Conservation (phyloP, 2,329 filamentous ascomycete species). For the Dactylellina haptotyla region DNA sequence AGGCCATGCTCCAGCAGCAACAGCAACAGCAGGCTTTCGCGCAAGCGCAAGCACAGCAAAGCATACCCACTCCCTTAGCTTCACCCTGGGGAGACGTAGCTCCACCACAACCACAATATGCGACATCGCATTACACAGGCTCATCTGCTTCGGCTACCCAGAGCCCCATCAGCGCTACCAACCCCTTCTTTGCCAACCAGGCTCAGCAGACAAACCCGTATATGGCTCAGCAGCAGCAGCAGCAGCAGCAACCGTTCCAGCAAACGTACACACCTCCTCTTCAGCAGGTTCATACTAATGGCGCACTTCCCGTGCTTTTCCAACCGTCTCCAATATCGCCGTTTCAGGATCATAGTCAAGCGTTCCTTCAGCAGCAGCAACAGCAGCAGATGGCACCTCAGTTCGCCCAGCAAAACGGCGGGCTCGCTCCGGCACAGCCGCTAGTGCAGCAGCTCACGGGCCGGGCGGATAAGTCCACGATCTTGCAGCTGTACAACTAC, state of each 20-base stretch:
- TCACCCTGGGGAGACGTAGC: slow-evolving; percentile 51
- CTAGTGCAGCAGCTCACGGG: slow-evolving; percentile 62
- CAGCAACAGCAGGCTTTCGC: slow-evolving; percentile 8
- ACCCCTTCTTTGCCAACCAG: slow-evolving; percentile 38
- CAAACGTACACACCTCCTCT: slow-evolving; percentile 37
- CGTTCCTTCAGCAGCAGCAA: slow-evolving; percentile 60
- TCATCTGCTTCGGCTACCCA: slow-evolving; percentile 40
- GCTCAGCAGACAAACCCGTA: slow-evolving; percentile 36
- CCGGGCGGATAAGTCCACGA: slow-evolving; percentile 75
- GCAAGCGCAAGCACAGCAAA: slow-evolving; percentile 32
- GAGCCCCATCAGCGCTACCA: slow-evolving; percentile 47
- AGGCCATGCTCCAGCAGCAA: slow-evolving; percentile 48
- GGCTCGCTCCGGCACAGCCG: slow-evolving; percentile 58
- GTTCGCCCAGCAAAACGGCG: slow-evolving; percentile 60
- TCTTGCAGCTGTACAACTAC: slow-evolving; percentile 78
- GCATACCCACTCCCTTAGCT: slow-evolving; percentile 30
- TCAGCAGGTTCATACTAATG: slow-evolving; percentile 56
- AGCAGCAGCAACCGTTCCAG: slow-evolving; percentile 57
- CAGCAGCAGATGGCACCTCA: slow-evolving; percentile 58
- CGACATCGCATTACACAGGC: slow-evolving; percentile 45
- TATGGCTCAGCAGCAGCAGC: slow-evolving; percentile 52
- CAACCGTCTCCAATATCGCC: slow-evolving; percentile 60
- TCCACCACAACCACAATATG: slow-evolving; percentile 44
- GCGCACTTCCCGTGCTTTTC: slow-evolving; percentile 33
- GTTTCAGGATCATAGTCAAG: slow-evolving; percentile 60